Evolutionary conservation across 164 flowering plant species (phyloP).

Genomic region (Vitis vinifera): DNA sequence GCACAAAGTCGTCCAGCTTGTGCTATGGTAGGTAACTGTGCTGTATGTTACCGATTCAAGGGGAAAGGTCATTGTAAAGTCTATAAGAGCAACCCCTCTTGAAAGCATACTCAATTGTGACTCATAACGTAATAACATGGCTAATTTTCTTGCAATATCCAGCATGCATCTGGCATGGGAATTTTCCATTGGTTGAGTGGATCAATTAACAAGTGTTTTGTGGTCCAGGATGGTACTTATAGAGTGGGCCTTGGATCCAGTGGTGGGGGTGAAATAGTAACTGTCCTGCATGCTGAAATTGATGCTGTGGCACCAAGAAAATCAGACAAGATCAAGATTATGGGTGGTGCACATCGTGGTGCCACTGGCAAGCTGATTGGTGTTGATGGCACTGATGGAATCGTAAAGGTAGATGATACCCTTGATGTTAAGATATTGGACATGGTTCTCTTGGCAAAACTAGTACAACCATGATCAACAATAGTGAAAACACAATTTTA

Average conservation of each 20-base stretch:
- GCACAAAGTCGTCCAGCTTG: too few relatives aligned
- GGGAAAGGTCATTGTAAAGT: too few relatives aligned
- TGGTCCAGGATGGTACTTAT: constrained; percentile 83
- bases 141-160: neutral
- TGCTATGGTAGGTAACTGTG: too few relatives aligned
- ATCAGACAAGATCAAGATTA: constrained; percentile 75
- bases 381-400: constrained; percentile 90
- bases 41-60: too few relatives aligned
- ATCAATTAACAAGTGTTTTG: constrained; percentile 1
- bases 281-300: constrained; percentile 58
- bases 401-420: constrained; percentile 85
- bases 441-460: constrained; percentile 70
- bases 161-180: neutral
- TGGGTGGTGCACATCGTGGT: constrained; percentile 90
- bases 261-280: constrained; percentile 67
- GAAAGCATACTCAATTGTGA: too few relatives aligned
- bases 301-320: constrained; percentile 78
- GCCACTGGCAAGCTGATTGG: constrained; percentile 89
- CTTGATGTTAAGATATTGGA: constrained; percentile 94
- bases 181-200: neutral
- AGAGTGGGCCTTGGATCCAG: constrained; percentile 68
- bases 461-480: constrained; percentile 40
- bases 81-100: too few relatives aligned
- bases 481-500: neutral
- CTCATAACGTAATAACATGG: neutral